Conservation (phyloP, 2,329 filamentous ascomycete species). For the Aspergillus caelatus region DNA sequence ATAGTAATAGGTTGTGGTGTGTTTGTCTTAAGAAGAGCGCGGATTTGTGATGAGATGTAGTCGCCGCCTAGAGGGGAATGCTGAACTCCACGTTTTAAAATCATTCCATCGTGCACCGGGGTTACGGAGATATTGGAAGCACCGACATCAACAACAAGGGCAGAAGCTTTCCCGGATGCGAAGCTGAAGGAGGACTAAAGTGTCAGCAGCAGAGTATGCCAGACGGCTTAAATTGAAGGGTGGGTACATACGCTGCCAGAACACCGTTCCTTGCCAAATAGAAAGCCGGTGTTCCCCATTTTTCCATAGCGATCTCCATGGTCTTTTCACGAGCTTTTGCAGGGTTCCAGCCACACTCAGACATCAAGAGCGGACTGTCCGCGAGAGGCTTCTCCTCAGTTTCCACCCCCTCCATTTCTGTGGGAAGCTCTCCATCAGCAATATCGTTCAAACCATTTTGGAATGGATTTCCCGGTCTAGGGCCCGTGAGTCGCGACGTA, state of each 20-base stretch:
- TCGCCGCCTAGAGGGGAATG: slow-evolving; percentile 84
- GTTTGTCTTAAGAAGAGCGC: slow-evolving; percentile 72
- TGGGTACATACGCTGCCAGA: slow-evolving; percentile 66
- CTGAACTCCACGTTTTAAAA: slow-evolving; percentile 86
- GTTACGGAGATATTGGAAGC: slow-evolving; percentile 87
- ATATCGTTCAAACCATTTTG: slow-evolving; percentile 80
- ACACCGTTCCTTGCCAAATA: slow-evolving; percentile 90
- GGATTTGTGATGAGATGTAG: slow-evolving; percentile 87
- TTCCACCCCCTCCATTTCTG: slow-evolving; percentile 63
- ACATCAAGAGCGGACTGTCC: slow-evolving; percentile 90
- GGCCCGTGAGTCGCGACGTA: slow-evolving; percentile 81
- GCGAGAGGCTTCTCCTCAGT: slow-evolving; percentile 74
- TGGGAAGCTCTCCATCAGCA: slow-evolving; percentile 58
- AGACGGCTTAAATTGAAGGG: neutral
- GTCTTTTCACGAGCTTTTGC: slow-evolving; percentile 87
- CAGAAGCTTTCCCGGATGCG: slow-evolving; percentile 88
- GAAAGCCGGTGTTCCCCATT: slow-evolving; percentile 92
- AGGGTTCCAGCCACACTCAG: slow-evolving; percentile 90
- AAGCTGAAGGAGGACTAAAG: slow-evolving; percentile 54
- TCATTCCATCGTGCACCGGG: slow-evolving; percentile 90
- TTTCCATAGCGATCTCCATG: slow-evolving; percentile 96
- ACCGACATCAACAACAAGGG: slow-evolving; percentile 88
- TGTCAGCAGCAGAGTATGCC: neutral
- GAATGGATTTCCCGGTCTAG: slow-evolving; percentile 67
- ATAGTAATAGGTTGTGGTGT: slow-evolving; percentile 71